These are phyloP conservation scores for Amanita polypyramis DNA, from an alignment of 768 basidiomycete species.

Conservation along the genomic window DNA sequence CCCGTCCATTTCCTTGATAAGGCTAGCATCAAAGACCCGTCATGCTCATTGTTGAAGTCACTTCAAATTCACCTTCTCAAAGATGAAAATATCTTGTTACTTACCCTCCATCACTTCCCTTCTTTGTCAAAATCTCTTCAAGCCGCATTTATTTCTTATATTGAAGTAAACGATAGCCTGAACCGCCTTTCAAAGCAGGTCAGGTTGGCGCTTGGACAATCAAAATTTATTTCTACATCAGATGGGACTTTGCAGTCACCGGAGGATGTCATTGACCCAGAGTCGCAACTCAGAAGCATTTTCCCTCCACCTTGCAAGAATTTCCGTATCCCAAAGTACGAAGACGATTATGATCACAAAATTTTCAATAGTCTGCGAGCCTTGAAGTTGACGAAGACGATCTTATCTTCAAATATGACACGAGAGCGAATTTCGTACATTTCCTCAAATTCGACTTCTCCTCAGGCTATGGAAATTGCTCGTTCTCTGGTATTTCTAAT, in stretches of 20 bases:
- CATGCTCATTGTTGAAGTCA: constrained; percentile 19
- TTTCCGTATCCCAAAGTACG: neutral
- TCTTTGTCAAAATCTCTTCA: constrained; percentile 18
- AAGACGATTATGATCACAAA: neutral
- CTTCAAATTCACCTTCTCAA: constrained; percentile 10
- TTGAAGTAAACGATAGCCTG: constrained; percentile 12
- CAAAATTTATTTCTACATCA: constrained; percentile 18
- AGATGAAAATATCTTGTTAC: constrained; percentile 16
- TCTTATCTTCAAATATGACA: constrained; percentile 21
- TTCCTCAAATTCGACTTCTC: constrained; percentile 11
- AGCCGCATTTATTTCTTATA: constrained; percentile 17
- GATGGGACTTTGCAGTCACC: constrained; percentile 16
- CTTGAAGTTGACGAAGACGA: constrained; percentile 18
- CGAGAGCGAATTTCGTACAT: constrained; percentile 27
- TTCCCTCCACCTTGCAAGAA: neutral
- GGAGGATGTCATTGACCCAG: constrained; percentile 14
- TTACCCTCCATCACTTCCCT: constrained; percentile 20
- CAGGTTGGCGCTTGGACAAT: constrained; percentile 14
- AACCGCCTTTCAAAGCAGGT: constrained; percentile 17
- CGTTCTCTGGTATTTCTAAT: constrained; percentile 16
- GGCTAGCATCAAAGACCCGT: constrained; percentile 9
- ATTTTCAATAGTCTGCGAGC: constrained; percentile 11
- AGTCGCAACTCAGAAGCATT: constrained; percentile 11
- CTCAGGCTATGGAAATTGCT: constrained; percentile 9
- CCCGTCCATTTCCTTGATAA: constrained; percentile 20